Evolutionary conservation across 164 flowering plant species (phyloP).

Genomic region (Vitis labrusca): DNA sequence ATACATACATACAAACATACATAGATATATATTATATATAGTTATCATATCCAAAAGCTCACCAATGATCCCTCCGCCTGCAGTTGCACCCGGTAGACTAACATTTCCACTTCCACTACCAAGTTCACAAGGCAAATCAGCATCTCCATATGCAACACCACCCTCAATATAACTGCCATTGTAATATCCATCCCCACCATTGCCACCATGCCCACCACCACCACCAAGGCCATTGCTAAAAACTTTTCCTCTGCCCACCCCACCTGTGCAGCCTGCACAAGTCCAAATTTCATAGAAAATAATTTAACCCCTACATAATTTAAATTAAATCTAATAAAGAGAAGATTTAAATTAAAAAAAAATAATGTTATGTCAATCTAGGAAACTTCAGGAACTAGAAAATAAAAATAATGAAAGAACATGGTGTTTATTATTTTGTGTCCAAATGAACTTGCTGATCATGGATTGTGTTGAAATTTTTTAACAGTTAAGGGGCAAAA

Average conservation of each 20-base stretch:
- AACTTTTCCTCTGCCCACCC: slow-evolving; percentile 72
- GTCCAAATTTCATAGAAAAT: slow-evolving; percentile 3
- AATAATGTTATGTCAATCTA: background rate
- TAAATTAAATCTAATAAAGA: background rate
- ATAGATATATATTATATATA: background rate
- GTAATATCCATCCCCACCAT: slow-evolving; percentile 82
- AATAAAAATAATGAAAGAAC: background rate
- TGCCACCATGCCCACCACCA: slow-evolving; percentile 99
- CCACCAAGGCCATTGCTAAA: slow-evolving; percentile 65
- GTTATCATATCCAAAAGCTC: slow-evolving; percentile 13
- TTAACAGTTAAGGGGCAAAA: background rate
- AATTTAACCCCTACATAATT: background rate
- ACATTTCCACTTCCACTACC: slow-evolving; percentile 97
- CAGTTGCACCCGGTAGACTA: slow-evolving; percentile 55
- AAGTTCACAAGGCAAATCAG: slow-evolving; percentile 94
- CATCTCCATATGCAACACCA: slow-evolving; percentile 80
- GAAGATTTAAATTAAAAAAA: background rate
- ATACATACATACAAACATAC: no score
- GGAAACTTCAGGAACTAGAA: background rate
- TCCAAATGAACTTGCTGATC: background rate
- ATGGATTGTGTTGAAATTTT: background rate
- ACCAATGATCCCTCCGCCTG: slow-evolving; percentile 97
- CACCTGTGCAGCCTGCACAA: slow-evolving; percentile 81
- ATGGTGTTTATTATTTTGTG: background rate
- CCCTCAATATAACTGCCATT: slow-evolving; percentile 65